Base-by-base conservation (phyloP, 768 basidiomycete genomes). In the Hypholoma sublateritium region DNA sequence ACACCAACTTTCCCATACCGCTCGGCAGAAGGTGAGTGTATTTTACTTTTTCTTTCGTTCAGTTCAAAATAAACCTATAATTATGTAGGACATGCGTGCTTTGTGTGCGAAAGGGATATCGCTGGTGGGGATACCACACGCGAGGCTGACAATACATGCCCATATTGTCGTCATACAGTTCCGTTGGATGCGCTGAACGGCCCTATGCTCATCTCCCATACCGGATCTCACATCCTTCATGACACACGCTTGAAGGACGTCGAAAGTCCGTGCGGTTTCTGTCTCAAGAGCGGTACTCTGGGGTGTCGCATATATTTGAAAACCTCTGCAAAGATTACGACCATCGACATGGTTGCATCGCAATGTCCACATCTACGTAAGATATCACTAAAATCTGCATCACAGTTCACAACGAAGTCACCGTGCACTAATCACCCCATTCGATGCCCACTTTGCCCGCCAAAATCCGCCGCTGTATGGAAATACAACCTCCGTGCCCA, bases 401-500 rank as follows among this genome's bases (percentile, higher is more conserved):
- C 25, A 4, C 25, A 28, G 25, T 28, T 28, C 25, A 28, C 25
- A 7, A 28, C 25, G 7, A 28, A 28, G 7, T 28, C 25, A 7
- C 25, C 25, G 25, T 28, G 25, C 7, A 28, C 25, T 3, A 28
- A 28, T 7, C 25, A 28, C 25, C 67, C 65, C 14, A 28, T 67
- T 21, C 2, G 5, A 24, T 68, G 67, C 49, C 60, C 56, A 1
- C 39, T 62, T 1, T 68, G 67, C 44, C 57, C 63, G 2, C 56
- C 47, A 9, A 50, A 46, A 17, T 13, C 50, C 4, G 56, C 56
- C 2, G 61, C 62, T 0, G 32, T 68, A 11, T 68, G 64, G 61
- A 63, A 63, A 36, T 68, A 68, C 44, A 64, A 64, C 45, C 51
- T 65, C 22, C 50, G 51, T 35, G 32, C 21, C 22, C 67, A 68